A percentile compares a stretch with the other conserved stretches of the same genome.
These are phyloP conservation scores for Dactylellina haptotyla DNA, from an alignment of 2,329 filamentous ascomycete genomes.

Conservation along the genomic window DNA sequence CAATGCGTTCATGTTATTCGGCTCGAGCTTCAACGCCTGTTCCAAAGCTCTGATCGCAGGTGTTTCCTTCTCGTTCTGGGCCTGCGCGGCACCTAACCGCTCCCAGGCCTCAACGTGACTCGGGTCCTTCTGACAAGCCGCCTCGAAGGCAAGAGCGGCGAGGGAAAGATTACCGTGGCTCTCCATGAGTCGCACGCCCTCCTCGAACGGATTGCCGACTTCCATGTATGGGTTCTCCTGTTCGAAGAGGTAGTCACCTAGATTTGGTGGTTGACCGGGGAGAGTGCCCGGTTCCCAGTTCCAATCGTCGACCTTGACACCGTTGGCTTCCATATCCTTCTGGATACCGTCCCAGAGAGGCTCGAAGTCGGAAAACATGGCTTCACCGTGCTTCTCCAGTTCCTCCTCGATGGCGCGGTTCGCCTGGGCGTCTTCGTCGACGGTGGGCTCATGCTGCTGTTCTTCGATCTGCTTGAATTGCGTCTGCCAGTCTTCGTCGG, in stretches of 20 bases:
- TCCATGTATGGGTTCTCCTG: constrained; percentile 89
- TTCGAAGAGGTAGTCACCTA: constrained; percentile 94
- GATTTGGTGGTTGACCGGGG: constrained; percentile 69
- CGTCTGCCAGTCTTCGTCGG: constrained; percentile 94
- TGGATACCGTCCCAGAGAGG: constrained; percentile 85
- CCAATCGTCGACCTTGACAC: constrained; percentile 83
- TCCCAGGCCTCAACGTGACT: constrained; percentile 93
- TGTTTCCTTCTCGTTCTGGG: constrained; percentile 98
- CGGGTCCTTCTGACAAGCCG: constrained; percentile 88
- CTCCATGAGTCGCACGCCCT: constrained; percentile 91
- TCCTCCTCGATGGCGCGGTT: constrained; percentile 83
- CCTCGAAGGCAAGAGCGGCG: constrained; percentile 93
- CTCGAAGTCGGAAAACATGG: constrained; percentile 87
- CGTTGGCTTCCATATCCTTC: constrained; percentile 68
- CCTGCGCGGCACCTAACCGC: constrained; percentile 87
- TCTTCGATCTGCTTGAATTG: constrained; percentile 91
- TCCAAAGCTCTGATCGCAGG: constrained; percentile 94
- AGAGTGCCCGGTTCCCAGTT: constrained; percentile 67
- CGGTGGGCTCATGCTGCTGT: constrained; percentile 67
- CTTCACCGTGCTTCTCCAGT: constrained; percentile 77
- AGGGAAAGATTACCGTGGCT: constrained; percentile 93
- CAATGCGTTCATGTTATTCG: constrained; percentile 84
- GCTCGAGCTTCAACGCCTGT: constrained; percentile 86
- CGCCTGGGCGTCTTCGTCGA: constrained; percentile 67
- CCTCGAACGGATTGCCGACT: constrained; percentile 84